Percentiles rank a stretch among this genome's conserved stretches.
Evolutionary conservation across 305 asterid genomes (phyloP).

Genomic region (Nicotiana rustica): DNA sequence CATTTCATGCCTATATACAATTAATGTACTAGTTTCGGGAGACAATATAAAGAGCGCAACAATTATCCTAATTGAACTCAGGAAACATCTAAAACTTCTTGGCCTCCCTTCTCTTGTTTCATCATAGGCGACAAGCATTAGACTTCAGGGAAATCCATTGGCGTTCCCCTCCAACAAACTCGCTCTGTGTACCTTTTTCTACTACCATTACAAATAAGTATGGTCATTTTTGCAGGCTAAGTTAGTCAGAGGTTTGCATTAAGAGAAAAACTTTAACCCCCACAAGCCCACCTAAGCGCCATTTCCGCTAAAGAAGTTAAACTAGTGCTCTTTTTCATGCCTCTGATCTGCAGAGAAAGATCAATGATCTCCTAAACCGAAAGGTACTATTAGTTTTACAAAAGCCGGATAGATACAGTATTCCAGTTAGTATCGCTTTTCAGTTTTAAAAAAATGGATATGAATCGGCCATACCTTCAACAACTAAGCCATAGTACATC

Average conservation of each 20-base stretch:
- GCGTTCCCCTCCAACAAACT: neutral
- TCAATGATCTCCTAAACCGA: neutral
- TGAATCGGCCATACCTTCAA: constrained; percentile 42
- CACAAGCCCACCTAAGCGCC: neutral
- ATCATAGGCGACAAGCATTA: neutral
- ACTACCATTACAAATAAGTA: neutral
- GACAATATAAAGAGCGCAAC: neutral
- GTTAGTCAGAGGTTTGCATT: neutral
- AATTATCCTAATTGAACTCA: too few species aligned
- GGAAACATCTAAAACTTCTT: neutral
- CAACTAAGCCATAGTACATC: constrained; percentile 52
- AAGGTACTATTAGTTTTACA: neutral
- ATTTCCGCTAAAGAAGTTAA: neutral
- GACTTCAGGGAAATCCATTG: neutral
- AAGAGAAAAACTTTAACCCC: neutral
- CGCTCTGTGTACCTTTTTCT: neutral
- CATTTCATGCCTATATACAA: neutral
- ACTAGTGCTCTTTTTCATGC: neutral
- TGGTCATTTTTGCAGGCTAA: neutral
- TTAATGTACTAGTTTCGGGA: neutral
- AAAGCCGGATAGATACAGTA: neutral
- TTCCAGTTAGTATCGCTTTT: neutral
- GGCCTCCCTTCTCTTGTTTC: neutral
- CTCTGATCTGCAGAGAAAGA: neutral
- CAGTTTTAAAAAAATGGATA: neutral